Evolutionary conservation across 1,139 yeast species (phyloP), one percentile per base, ranked within the genome.

Genomic region (Williopsis jadinii): DNA sequence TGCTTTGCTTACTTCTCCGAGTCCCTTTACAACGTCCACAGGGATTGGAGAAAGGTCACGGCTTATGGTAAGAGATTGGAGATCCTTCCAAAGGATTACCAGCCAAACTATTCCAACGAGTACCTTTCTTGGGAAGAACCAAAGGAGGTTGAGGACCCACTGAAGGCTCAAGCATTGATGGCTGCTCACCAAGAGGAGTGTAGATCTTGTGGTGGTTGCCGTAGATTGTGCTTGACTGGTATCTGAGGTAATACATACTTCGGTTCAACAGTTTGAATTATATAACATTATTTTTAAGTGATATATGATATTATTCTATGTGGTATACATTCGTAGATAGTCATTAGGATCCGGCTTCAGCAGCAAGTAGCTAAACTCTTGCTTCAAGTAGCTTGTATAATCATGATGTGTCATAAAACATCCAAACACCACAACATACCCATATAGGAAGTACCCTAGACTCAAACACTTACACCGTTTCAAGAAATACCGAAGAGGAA

Each of bases 1-100:
- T 32, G 34, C 26, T 32, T 14, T n/a, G 34, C 34, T n/a, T 32
- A 32, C 24, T 32, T 32, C 34, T 32, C 34, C 34, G 34, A 32
- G n/a, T 32, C 34, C n/a, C n/a, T 32, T 19, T 32, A 14, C 34
- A 32, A 32, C 26, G 34, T 32, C 6, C 34, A 32, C 24, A 32
- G 34, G 19, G 34, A 32, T 11, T 32, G 34, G 34, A 32, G 28
- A 32, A 32, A 32, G 9, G 34, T 32, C 24, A 32, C 34, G 10
- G 34, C 26, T 14, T 32, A 32, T 24, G 34, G 34, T 32, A 32
- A 32, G 28, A 32, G 34, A 32, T 32, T 32, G 34, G 34, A 32
- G 11, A 32, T 32, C 27, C 34, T 32, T n/a, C 34, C 34, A 32
- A n/a, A 14, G 15, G 34, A 19, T 5, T 32, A 32, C 15, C 34